phyloP scores from a whole-genome alignment of 768 basidiomycete genomes.

The Lyophyllum semitale region DNA sequence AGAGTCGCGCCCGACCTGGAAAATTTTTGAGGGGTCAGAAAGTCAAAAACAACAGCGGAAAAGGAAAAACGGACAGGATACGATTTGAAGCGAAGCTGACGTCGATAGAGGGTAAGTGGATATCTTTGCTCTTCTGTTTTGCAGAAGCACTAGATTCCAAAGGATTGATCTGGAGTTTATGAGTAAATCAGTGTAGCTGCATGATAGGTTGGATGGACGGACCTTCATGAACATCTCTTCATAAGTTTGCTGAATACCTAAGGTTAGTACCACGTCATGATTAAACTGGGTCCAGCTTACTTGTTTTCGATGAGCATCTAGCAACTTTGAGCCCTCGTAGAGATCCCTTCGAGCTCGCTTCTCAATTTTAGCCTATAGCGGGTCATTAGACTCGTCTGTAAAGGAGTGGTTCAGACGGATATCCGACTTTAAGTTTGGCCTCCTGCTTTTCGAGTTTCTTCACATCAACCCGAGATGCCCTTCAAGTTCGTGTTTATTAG shows the following conservation, averaged over 20 bases:
- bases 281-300: constrained; percentile 34
- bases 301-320: constrained; percentile 92
- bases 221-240: constrained; percentile 99
- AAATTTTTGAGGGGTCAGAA: too few relatives aligned
- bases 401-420: not conserved
- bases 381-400: constrained; percentile 6
- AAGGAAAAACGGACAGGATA: constrained; percentile 61
- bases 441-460: constrained; percentile 97
- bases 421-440: constrained; percentile 81
- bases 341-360: constrained; percentile 89
- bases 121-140: constrained; percentile 97
- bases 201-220: not conserved
- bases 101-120: constrained; percentile 93
- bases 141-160: constrained; percentile 73
- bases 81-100: constrained; percentile 95
- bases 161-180: constrained; percentile 76
- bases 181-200: not conserved
- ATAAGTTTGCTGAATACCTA: constrained; percentile 76
- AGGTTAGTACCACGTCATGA: constrained; percentile 3
- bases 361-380: constrained; percentile 86
- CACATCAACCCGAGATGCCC: constrained; percentile 89
- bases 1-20: constrained; percentile 79
- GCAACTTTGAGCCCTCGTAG: constrained; percentile 94
- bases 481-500: constrained; percentile 28
- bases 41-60: too few relatives aligned